A percentile compares a stretch with the other conserved stretches of the same genome.
Evolutionary conservation across 2,329 filamentous ascomycete species (phyloP).

Genomic region (Fusarium nygamai): DNA sequence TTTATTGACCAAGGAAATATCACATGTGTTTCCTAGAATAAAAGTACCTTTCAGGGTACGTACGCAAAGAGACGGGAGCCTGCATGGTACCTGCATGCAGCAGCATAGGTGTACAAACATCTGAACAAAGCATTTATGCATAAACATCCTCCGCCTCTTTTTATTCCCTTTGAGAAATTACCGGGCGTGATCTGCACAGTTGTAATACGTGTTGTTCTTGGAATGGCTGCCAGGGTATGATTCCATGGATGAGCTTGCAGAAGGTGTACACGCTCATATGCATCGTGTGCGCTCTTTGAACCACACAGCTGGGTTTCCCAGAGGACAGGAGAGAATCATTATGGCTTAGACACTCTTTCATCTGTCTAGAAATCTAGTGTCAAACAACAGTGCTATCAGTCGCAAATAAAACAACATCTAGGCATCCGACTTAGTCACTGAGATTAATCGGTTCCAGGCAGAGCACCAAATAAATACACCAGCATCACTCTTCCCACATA

Average conservation of each 20-base stretch:
- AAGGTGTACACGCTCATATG: not conserved
- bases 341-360: not conserved
- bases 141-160: not conserved
- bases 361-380: rapidly evolving
- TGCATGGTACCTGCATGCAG: not conserved
- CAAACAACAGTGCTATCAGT: not conserved
- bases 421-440: no score
- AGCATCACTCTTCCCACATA: not conserved
- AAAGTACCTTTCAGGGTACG: no score
- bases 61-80: not conserved
- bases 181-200: rapidly evolving
- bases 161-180: not conserved
- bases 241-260: not conserved
- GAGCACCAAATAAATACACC: not conserved
- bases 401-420: not conserved
- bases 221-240: rapidly evolving
- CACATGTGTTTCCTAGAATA: not conserved
- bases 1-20: not conserved
- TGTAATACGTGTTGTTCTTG: not conserved
- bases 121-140: not conserved
- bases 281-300: not conserved
- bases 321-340: rapidly evolving
- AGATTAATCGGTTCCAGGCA: not conserved
- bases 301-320: rapidly evolving
- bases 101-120: not conserved